Evolutionary conservation across 176 grass and related monocot genomes (phyloP).

Genomic region (Carex littledalei): DNA sequence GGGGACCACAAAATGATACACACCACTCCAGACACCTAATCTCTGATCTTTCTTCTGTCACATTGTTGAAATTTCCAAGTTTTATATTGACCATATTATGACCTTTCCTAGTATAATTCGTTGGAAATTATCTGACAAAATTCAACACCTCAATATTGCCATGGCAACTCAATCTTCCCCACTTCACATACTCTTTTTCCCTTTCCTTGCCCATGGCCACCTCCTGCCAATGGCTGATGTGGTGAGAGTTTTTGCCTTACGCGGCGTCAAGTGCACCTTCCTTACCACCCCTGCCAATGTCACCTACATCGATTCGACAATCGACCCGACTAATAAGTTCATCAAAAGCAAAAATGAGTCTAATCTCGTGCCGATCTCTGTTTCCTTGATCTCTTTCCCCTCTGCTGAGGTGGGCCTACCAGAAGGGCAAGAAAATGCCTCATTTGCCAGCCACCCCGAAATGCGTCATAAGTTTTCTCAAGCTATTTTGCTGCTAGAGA

Average conservation of each 20-base stretch:
- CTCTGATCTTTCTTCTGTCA: neutral
- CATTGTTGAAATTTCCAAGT: neutral
- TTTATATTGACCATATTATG: neutral
- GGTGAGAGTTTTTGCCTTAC: constrained; percentile 39
- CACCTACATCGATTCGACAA: constrained; percentile 24
- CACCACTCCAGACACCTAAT: neutral
- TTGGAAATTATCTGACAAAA: neutral
- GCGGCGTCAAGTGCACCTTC: constrained; percentile 49
- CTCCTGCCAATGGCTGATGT: constrained; percentile 56
- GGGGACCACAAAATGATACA: neutral
- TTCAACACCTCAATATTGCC: neutral
- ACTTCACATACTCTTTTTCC: constrained; percentile 63
- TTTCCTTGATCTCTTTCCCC: constrained; percentile 33
- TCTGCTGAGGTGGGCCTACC: constrained; percentile 47
- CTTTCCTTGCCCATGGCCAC: constrained; percentile 48
- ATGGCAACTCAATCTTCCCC: constrained; percentile 27
- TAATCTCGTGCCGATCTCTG: neutral
- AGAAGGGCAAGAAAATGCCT: constrained; percentile 26
- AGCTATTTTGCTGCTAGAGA: neutral
- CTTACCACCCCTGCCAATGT: constrained; percentile 51
- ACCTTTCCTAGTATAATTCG: neutral
- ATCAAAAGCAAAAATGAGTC: neutral
- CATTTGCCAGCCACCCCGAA: neutral
- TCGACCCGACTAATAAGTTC: constrained; percentile 37
- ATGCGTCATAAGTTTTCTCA: constrained; percentile 16